Evolutionary conservation across 176 grass and related monocot species (phyloP).

Genomic region (Rhynchospora pubera): DNA sequence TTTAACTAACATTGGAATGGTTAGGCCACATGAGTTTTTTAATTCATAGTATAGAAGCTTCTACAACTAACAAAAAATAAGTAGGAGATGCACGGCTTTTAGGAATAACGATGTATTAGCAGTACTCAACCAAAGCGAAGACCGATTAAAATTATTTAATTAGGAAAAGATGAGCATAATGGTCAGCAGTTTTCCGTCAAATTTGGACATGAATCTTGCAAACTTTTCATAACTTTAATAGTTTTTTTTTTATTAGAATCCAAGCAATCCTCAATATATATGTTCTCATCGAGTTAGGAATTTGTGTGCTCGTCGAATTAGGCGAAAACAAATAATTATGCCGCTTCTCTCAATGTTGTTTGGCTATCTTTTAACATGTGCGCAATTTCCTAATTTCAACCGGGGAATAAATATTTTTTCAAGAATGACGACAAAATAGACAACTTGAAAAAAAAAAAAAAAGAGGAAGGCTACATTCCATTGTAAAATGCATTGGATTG

Average conservation of each 20-base stretch:
- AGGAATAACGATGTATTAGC: background rate
- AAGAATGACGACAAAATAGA: too few species aligned
- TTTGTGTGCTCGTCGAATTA: too few species aligned
- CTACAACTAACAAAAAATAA: background rate
- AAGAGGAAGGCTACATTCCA: too few species aligned
- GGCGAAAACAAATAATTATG: too few species aligned
- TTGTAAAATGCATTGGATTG: too few species aligned
- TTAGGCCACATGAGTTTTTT: background rate
- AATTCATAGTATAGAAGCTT: background rate
- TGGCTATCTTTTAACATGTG: too few species aligned
- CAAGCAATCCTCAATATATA: background rate
- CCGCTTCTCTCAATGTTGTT: too few species aligned
- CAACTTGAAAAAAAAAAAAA: too few species aligned
- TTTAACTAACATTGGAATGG: background rate
- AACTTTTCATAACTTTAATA: background rate
- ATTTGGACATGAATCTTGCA: background rate
- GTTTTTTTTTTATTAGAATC: background rate
- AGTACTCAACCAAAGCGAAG: background rate
- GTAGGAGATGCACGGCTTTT: background rate
- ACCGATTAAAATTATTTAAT: background rate
- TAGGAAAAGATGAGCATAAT: background rate
- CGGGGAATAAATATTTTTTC: too few species aligned
- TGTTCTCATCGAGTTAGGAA: background rate
- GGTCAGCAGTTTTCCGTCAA: background rate
- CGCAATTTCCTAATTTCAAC: too few species aligned